Percentiles rank a stretch among this genome's conserved stretches.
Conservation (phyloP, 2,329 filamentous ascomycete genomes). For the Colletotrichum gigasporum region DNA sequence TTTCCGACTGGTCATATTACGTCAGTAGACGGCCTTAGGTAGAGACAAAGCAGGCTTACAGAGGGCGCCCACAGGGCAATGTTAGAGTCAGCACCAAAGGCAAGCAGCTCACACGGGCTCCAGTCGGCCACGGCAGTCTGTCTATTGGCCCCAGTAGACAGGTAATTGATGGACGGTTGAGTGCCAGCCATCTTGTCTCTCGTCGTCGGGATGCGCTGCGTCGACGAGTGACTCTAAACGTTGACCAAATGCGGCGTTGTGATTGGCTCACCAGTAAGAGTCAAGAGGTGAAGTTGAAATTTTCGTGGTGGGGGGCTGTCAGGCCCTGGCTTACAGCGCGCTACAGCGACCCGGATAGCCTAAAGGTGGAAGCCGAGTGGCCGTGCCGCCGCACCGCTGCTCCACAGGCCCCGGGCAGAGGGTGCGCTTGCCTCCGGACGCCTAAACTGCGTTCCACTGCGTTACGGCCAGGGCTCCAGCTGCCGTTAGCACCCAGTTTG, state of each 20-base stretch:
- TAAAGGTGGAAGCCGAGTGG: conserved; percentile 3
- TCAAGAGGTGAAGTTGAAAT: conserved; percentile 33
- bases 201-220: conserved; percentile 1
- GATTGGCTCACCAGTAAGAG: conserved; percentile 43
- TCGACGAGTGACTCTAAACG: conserved; percentile 43
- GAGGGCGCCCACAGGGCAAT: conserved; percentile 86
- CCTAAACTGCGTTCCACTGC: not conserved
- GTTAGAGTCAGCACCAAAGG: conserved; percentile 89
- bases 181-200: conserved; percentile 34
- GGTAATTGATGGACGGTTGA: conserved; percentile 55
- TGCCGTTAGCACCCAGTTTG: not conserved
- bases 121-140: conserved; percentile 93
- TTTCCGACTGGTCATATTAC: conserved; percentile 11
- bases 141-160: conserved; percentile 88
- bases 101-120: conserved; percentile 77
- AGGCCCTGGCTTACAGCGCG: conserved; percentile 26
- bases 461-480: not conserved
- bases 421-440: not conserved
- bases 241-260: conserved; percentile 42
- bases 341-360: not conserved
- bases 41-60: conserved; percentile 8
- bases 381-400: conserved; percentile 20
- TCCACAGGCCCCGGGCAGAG: conserved; percentile 14
- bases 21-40: not conserved
- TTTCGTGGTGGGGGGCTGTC: conserved; percentile 24